Evolutionary conservation across 345 rosid species (phyloP).

Genomic region (Ceriops zippeliana): DNA sequence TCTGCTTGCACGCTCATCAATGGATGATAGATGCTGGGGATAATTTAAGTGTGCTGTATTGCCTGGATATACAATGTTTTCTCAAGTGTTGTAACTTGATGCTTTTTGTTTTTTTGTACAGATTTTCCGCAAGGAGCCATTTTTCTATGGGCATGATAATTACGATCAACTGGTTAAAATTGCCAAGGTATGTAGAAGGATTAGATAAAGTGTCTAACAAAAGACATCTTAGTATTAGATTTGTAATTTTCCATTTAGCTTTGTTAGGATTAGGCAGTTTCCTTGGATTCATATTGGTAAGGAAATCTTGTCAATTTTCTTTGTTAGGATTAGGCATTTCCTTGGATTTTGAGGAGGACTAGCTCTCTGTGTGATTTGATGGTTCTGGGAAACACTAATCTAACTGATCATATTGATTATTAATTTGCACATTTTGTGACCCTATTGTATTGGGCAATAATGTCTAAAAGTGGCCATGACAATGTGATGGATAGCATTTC

Average conservation of each 20-base stretch:
- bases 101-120: slow-evolving; percentile 36
- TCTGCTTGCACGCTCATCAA: slow-evolving; percentile 32
- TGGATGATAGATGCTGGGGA: slow-evolving; percentile 23
- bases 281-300: neutral
- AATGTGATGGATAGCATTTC: neutral
- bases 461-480: no score
- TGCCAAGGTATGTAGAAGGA: slow-evolving; percentile 65
- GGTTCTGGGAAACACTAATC: neutral
- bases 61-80: slow-evolving; percentile 17
- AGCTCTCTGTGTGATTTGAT: neutral
- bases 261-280: no score
- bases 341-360: neutral
- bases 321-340: neutral
- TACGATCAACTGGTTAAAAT: slow-evolving; percentile 95
- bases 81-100: slow-evolving; percentile 8
- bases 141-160: slow-evolving; percentile 98
- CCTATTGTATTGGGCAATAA: no score
- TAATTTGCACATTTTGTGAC: no score
- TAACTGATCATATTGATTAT: no score
- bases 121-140: slow-evolving; percentile 98
- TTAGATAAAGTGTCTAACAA: slow-evolving; percentile 5
- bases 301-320: neutral
- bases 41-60: slow-evolving; percentile 22
- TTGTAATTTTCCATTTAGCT: neutral
- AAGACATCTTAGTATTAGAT: neutral